Base-by-base conservation (phyloP, 2,329 filamentous ascomycete genomes). In the Cladobotryum protrusum region DNA sequence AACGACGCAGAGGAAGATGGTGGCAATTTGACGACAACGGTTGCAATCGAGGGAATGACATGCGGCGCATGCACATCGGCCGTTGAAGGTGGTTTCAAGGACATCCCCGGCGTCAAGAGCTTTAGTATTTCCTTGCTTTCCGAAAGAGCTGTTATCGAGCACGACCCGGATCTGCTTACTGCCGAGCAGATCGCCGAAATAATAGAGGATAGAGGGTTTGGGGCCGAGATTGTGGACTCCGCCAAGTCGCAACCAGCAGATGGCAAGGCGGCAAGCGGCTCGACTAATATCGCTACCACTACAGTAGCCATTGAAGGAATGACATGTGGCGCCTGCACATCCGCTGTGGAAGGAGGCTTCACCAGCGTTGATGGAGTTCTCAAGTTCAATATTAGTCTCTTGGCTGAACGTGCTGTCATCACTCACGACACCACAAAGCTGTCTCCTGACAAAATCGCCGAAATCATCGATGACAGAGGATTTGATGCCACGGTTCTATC, bases 291-390 rank as follows among this genome's bases (percentile, higher is more conserved):
- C 4, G 76, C 85, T 50, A 88, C 82, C 1, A 96, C 91, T 0
- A 97, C 91, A 0, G 78, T 99, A 15, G 83, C 87, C 4, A 88
- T 99, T 48, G 89, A 93, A 58, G 93, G 93, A 45, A 99, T 99
- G 93, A 99, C 93, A 1, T 97, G 93, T 64, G 92, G 92, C 18
- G 89, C 93, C 39, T 99, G 93, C 68, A 97, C 93, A 1, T 92
- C 92, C 1, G 90, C 92, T 5, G 83, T 97, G 2, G 88, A 96
- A 62, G 78, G 81, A 45, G 89, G 87, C 3, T 93, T 99, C 69
- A 81, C 82, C 57, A 81, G 79, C 55, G 69, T 92, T 2, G 82
- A 87, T 9, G 93, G 93, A 18, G 68, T 97, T 14, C 64, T 89
- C 49, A 88, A 90, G 57, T 96, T 97, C 74, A 96, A 96, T 63